phyloP scores from a whole-genome alignment of 208 protist genomes.

The Leishmania gerbilli region DNA sequence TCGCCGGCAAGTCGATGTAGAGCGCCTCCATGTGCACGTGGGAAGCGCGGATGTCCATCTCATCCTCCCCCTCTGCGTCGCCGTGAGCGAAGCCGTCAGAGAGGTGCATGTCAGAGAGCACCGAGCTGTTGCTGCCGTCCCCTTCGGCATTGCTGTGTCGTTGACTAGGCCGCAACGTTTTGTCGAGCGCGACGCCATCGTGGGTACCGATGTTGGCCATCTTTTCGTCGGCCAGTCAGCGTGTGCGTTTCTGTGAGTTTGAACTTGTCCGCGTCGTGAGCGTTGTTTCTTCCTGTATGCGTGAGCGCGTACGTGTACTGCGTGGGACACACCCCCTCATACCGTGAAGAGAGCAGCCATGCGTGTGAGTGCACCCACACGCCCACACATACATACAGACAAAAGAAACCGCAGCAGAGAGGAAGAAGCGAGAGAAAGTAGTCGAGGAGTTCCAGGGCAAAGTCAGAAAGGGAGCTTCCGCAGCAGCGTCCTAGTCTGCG shows the following conservation, averaged over 20 bases:
- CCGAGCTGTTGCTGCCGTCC: slow-evolving; percentile 24
- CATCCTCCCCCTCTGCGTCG: slow-evolving; percentile 28
- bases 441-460: background rate
- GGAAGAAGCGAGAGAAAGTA: background rate
- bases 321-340: background rate
- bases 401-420: background rate
- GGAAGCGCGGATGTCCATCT: slow-evolving; percentile 61
- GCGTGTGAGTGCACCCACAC: background rate
- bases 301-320: background rate
- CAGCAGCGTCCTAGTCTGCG: background rate
- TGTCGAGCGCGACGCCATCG: slow-evolving; percentile 6
- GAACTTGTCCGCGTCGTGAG: background rate
- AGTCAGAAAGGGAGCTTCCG: background rate
- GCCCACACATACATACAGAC: background rate
- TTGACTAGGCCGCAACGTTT: slow-evolving; percentile 29
- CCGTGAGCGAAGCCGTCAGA: slow-evolving; percentile 15
- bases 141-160: slow-evolving; percentile 8
- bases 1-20: slow-evolving; percentile 69
- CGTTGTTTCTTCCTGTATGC: background rate
- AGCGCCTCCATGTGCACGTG: slow-evolving; percentile 44
- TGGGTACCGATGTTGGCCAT: slow-evolving; percentile 13
- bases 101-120: slow-evolving; percentile 21
- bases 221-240: background rate
- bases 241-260: background rate
- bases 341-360: background rate